Evolutionary conservation across 176 grass and related monocot species (phyloP), one percentile per base, ranked within the genome.

Genomic region (Guadua angustifolia): DNA sequence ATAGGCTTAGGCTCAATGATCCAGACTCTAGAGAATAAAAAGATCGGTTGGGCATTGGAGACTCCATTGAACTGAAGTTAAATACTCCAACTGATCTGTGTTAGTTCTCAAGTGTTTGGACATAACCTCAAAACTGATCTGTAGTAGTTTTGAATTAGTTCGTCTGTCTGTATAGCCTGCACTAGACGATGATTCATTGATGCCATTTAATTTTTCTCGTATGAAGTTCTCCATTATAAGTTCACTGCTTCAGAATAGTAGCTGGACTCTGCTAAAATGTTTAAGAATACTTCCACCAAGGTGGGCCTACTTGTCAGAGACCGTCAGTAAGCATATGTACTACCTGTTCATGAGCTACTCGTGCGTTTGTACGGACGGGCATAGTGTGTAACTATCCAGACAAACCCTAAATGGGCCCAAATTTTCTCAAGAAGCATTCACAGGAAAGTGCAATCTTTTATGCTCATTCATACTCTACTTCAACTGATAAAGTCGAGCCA

Each of bases 381-480:
- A 7, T 56, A 56, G n/a, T 21, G 19, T 57, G 55, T 57, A 26
- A 60, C 9, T 26, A 61, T 12, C 22, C n/a, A 25, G 22, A 61
- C 10, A 61, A 13, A 9, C 13, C 44, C 43, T 50, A 5, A 17
- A 50, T 16, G 7, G 69, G 44, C 8, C 70, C n/a, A 50, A 51
- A 9, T 32, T 73, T 73, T 16, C 44, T 18, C 24, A 49, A 50
- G 44, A 51, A 72, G 14, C 15, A 72, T 29, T 29, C 25, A 29
- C 17, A 43, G n/a, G 22, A 44, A 81, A 80, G 57, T 78, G 11
- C 44, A 71, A 78, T 19, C 17, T 82, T 57, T 35, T 78, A 25
- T 66, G 55, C 16, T 87, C 65, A 61, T 77, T 10, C 17, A 29
- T 68, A 59, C 33, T 67, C 25, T n/a, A 32, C 13, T 67, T 68